Evolutionary conservation across 805 yeast species (phyloP).

Genomic region (Starmerella bacillaris): DNA sequence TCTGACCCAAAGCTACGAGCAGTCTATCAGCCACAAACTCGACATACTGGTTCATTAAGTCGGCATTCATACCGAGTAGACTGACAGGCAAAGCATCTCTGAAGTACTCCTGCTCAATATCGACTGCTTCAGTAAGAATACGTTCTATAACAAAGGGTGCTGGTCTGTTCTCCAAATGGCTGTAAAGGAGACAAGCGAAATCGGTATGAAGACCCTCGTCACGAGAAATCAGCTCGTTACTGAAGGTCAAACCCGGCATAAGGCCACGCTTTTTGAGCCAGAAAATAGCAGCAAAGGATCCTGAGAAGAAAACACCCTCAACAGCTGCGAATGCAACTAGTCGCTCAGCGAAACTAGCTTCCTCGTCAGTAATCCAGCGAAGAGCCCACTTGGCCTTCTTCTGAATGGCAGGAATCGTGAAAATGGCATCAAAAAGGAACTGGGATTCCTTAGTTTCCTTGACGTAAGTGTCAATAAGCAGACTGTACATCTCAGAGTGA

Average conservation of each 20-base stretch:
- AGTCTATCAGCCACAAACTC: conserved; percentile 96
- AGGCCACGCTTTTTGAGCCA: conserved; percentile 98
- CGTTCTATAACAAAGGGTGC: conserved; percentile 56
- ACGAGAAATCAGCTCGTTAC: conserved; percentile 92
- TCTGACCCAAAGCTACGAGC: conserved; percentile 75
- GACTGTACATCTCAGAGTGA: conserved; percentile 91
- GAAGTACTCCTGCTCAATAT: conserved; percentile 82
- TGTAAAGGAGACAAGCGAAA: conserved; percentile 87
- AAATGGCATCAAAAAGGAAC: conserved; percentile 84
- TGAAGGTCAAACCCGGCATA: conserved; percentile 97
- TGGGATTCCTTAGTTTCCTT: conserved; percentile 90
- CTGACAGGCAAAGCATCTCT: conserved; percentile 89
- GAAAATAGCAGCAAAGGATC: conserved; percentile 94
- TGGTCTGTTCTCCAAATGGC: conserved; percentile 85
- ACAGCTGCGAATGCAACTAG: conserved; percentile 97
- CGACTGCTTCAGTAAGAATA: conserved; percentile 88
- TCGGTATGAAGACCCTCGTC: conserved; percentile 98
- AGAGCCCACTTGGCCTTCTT: conserved; percentile 98
- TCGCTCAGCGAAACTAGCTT: conserved; percentile 85
- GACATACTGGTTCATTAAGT: conserved; percentile 92
- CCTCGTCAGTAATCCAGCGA: conserved; percentile 83
- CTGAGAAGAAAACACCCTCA: conserved; percentile 96
- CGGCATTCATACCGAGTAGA: conserved; percentile 84
- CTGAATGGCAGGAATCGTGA: conserved; percentile 86
- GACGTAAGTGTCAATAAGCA: conserved; percentile 84